Evolutionary conservation across 768 basidiomycete species (phyloP), one percentile per base, ranked within the genome.

Genomic region (Termitomyces sp.): DNA sequence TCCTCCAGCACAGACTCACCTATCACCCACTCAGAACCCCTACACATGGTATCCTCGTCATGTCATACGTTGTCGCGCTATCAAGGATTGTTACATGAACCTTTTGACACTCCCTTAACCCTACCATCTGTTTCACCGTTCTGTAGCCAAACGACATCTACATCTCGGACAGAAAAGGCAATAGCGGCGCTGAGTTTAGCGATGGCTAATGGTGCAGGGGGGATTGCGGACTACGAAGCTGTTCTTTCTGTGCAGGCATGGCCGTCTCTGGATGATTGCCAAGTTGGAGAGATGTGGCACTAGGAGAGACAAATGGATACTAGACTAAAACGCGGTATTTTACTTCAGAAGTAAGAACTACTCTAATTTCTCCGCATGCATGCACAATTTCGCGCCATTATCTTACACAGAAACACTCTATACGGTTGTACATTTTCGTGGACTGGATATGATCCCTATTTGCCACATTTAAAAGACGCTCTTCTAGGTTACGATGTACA

Each of bases 141-240:
- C 4, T 38, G 36, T 38, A 28, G 36, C 9, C 36, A 38, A 38
- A 28, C 16, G 4, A 28, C 35, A n/a, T 61, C 74, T 20, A 69
- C 82, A 12, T 78, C 82, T 47, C 76, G 74, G 38, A 73, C 82
- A 20, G 85, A 87, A 63, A 86, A 84, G 65, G 82, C 82, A 16
- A 75, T 87, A 52, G 84, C 84, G 18, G 83, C 82, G 18, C 75
- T 87, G 33, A 76, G 75, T 35, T 70, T 87, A 3, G 84, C 83
- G 18, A 77, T 87, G 72, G 85, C 86, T 13, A 86, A 81, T 60
- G 86, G 85, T 44, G 85, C 85, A 10, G 84, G 81, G 5, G 78
- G 83, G 30, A 67, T 87, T 41, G 77, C 77, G 55, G 85, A 87
- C 65, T 87, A 86, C 57, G 72, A 74, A 55, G 77, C 80, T 1